Conservation (phyloP, 2,329 filamentous ascomycete genomes). For the Alternaria arbusti region DNA sequence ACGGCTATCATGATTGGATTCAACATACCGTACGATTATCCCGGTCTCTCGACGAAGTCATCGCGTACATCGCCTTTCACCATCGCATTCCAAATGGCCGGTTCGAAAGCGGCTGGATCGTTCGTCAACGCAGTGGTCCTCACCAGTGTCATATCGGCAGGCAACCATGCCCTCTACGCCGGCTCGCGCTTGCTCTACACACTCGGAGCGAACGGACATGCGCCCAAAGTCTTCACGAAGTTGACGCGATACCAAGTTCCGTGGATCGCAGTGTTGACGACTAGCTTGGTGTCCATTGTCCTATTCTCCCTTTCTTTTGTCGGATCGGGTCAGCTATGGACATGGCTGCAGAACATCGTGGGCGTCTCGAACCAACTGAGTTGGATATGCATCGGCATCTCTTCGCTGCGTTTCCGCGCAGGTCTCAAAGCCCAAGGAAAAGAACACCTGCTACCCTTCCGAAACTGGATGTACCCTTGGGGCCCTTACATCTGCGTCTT, state of each 20-base stretch:
- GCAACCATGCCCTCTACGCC: constrained; percentile 63
- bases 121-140: constrained; percentile 72
- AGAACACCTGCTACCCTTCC: constrained; percentile 55
- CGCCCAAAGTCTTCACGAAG: constrained; percentile 71
- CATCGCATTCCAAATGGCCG: constrained; percentile 67
- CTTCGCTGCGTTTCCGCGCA: constrained; percentile 64
- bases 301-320: constrained; percentile 54
- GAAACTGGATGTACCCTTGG: constrained; percentile 65
- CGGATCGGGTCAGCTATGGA: constrained; percentile 50
- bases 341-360: constrained; percentile 75
- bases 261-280: constrained; percentile 45
- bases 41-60: constrained; percentile 44
- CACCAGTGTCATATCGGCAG: constrained; percentile 65
- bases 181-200: constrained; percentile 63
- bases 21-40: constrained; percentile 49
- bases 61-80: constrained; percentile 66
- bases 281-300: constrained; percentile 45
- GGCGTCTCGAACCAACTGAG: constrained; percentile 61
- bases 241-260: constrained; percentile 53
- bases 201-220: constrained; percentile 64
- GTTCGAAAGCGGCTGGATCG: constrained; percentile 64
- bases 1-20: constrained; percentile 52
- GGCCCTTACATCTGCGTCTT: constrained; percentile 51
- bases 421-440: constrained; percentile 55
- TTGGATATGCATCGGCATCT: constrained; percentile 62